phyloP scores from a whole-genome alignment of 768 basidiomycete genomes.

The Pleurotus cornucopiae region DNA sequence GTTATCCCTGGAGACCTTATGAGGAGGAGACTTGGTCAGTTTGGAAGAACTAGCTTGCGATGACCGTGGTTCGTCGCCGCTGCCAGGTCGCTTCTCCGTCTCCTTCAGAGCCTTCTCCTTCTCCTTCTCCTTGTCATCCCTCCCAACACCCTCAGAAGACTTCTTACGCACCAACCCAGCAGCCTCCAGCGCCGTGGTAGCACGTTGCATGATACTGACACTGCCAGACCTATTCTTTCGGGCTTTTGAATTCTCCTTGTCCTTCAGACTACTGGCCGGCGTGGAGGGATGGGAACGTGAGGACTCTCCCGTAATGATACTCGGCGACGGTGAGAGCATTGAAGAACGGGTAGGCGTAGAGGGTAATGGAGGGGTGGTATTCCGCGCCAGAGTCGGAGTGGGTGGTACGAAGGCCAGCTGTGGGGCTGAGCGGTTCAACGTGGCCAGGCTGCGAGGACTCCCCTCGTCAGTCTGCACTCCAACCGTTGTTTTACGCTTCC shows the following conservation, averaged over 20 bases:
- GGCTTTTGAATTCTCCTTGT: constrained; percentile 51
- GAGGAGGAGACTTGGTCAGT: constrained; percentile 66
- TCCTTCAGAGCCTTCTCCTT: constrained; percentile 32
- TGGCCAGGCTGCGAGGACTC: constrained; percentile 17
- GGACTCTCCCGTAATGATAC: constrained; percentile 40
- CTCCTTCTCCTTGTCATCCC: constrained; percentile 52
- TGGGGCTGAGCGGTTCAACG: constrained; percentile 41
- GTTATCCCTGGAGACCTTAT: constrained; percentile 44
- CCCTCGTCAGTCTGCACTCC: constrained; percentile 45
- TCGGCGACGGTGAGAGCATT: constrained; percentile 53
- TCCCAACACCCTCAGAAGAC: constrained; percentile 62
- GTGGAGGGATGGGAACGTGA: constrained; percentile 67
- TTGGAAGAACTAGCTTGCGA: constrained; percentile 69
- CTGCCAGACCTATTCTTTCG: constrained; percentile 81
- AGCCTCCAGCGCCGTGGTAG: constrained; percentile 86
- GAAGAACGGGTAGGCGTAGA: constrained; percentile 44
- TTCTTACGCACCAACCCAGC: constrained; percentile 83
- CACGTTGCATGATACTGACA: constrained; percentile 94
- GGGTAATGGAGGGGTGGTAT: constrained; percentile 52
- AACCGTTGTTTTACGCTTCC: constrained; percentile 22
- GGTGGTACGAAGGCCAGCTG: constrained; percentile 74
- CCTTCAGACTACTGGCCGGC: constrained; percentile 58
- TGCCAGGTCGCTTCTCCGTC: constrained; percentile 36
- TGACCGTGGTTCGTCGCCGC: constrained; percentile 57
- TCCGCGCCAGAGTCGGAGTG: constrained; percentile 59